Base-by-base conservation (phyloP, 2,329 filamentous ascomycete genomes). In the Lachnellula cervina region DNA sequence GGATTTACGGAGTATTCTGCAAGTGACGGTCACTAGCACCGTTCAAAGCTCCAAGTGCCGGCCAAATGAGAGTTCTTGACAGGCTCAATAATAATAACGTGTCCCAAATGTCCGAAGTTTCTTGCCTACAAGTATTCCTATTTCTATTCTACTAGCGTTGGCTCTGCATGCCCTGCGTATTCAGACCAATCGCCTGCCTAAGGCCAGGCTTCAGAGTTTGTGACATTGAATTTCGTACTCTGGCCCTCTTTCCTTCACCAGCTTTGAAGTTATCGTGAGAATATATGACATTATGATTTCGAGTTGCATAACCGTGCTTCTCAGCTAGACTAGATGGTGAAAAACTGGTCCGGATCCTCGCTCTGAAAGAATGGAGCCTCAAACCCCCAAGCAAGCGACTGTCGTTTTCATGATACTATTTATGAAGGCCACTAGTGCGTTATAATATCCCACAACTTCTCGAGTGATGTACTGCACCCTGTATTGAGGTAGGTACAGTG, bases 311-410 rank as follows among this genome's bases (percentile, higher is more conserved):
- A 28, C 50, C 38, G 52, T 46, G 47, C 52, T 58, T 51, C 57
- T 63, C 59, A 63, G 59, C 61, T 62, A 43, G 52, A 55, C 59
- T 46, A 55, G 57, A 53, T 51, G 55, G 59, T 51, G 48, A 59
- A 49, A 54, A 48, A 47, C 46, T 32, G n/a, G 37, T 57, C 40
- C 42, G 25, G 42, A 47, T 48, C 38, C 45, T 54, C 32, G 25
- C 38, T 44, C 17, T 13, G 42, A 23, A 23, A 11, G 28, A 9
- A 43, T 25, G 23, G 42, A 54, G 55, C 51, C 47, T 54, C 47
- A 52, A 54, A 17, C 14, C 35, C 13, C n/a, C 2, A 28, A 14
- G 48, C 4, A 11, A 32, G 37, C 16, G 16, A 40, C 5, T 7
- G 16, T 16, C 4, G 37, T 40, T n/a, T 16, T 40, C 16, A 40